phyloP scores from a whole-genome alignment of 1,284 basidiomycete genomes.

The Dichomitus squalens region DNA sequence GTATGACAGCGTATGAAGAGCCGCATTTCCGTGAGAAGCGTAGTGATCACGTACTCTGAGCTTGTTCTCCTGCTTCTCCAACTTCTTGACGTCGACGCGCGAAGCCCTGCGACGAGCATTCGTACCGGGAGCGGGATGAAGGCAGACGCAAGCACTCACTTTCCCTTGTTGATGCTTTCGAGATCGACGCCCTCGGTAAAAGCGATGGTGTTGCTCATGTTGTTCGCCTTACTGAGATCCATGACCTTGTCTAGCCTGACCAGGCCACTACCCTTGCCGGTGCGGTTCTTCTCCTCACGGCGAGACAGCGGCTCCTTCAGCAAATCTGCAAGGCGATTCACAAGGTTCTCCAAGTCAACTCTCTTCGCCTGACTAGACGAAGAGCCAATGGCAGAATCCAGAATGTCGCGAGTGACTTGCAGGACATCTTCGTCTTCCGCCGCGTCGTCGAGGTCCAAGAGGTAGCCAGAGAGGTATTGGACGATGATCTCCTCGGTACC shows the following conservation, averaged over 20 bases:
- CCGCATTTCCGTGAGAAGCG: neutral
- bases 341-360: slow-evolving; percentile 56
- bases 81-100: slow-evolving; percentile 95
- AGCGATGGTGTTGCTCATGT: slow-evolving; percentile 84
- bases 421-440: slow-evolving; percentile 90
- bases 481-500: slow-evolving; percentile 93
- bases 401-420: slow-evolving; percentile 75
- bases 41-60: slow-evolving; percentile 60
- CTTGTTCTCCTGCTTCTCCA: slow-evolving; percentile 99
- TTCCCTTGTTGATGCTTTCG: slow-evolving; percentile 93
- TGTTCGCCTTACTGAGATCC: slow-evolving; percentile 88
- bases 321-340: slow-evolving; percentile 66
- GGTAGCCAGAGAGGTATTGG: slow-evolving; percentile 89
- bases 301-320: slow-evolving; percentile 65
- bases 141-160: slow-evolving; percentile 52
- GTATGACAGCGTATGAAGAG: neutral
- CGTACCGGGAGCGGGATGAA: neutral
- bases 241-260: slow-evolving; percentile 91
- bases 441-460: slow-evolving; percentile 93
- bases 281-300: slow-evolving; percentile 54
- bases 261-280: slow-evolving; percentile 55
- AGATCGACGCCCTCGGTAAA: slow-evolving; percentile 88
- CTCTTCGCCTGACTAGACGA: slow-evolving; percentile 28
- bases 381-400: slow-evolving; percentile 59
- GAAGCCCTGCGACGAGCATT: slow-evolving; percentile 63